Conservation (phyloP, 306 rosid species). For the Pterocarpus santalinus region DNA sequence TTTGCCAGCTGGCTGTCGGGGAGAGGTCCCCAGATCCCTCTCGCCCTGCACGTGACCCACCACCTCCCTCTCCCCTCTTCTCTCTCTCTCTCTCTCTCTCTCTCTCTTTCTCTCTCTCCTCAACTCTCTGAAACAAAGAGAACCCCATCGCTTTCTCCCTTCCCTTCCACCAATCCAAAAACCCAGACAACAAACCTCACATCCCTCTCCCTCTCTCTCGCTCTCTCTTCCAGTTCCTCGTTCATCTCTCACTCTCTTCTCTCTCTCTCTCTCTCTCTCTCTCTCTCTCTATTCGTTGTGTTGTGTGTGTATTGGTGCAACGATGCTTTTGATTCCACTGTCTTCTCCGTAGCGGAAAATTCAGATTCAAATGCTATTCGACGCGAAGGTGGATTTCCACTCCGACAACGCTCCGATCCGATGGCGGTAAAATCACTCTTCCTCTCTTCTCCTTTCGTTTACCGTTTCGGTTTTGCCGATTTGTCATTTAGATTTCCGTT, state of each 20-base stretch:
- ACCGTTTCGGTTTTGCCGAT: neutral
- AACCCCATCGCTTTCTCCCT: constrained; percentile 61
- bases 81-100: constrained; percentile 27
- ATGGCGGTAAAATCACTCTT: constrained; percentile 65
- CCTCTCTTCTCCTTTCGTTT: constrained; percentile 15
- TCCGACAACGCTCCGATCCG: constrained; percentile 75
- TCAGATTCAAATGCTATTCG: constrained; percentile 64
- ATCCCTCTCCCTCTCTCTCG: constrained; percentile 24
- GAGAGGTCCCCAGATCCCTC: constrained; percentile 80
- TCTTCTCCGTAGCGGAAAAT: constrained; percentile 3
- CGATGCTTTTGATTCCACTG: constrained; percentile 37
- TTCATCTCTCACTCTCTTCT: constrained; percentile 25
- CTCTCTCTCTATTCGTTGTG: neutral
- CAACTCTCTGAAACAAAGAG: constrained; percentile 36
- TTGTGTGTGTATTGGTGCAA: neutral
- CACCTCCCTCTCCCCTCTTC: constrained; percentile 44
- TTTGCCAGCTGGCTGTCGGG: constrained; percentile 99
- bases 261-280: neutral
- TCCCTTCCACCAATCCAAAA: constrained; percentile 50
- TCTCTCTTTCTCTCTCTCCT: constrained; percentile 36
- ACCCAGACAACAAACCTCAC: constrained; percentile 55
- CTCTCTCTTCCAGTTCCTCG: constrained; percentile 28
- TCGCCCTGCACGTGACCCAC: constrained; percentile 84
- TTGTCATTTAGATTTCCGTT: constrained; percentile 19
- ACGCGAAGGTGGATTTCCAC: constrained; percentile 41